These are phyloP conservation scores for Ceratobasidium papillatum DNA, from an alignment of 1,284 basidiomycete genomes.

Conservation along the genomic window DNA sequence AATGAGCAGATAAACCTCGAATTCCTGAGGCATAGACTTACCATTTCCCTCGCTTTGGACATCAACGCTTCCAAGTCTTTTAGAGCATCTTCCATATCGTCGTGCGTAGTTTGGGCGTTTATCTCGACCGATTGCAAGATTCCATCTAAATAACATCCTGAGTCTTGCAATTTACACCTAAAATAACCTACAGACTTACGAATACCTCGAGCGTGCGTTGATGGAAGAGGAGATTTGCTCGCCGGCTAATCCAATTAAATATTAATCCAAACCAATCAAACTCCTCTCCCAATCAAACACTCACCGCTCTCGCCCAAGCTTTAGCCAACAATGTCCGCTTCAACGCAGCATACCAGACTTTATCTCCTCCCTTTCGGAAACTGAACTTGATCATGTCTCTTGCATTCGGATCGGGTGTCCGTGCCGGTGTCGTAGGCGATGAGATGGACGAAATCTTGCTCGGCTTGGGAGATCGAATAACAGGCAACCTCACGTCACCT, in stretches of 20 bases:
- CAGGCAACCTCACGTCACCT: constrained; percentile 18
- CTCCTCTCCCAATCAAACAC: constrained; percentile 45
- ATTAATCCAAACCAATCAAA: constrained; percentile 5
- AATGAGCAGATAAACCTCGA: neutral
- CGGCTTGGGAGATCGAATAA: constrained; percentile 27
- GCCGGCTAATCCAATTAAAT: neutral
- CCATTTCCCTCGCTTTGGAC: constrained; percentile 94
- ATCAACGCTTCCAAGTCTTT: constrained; percentile 91
- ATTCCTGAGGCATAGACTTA: constrained; percentile 49
- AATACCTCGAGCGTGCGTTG: constrained; percentile 31
- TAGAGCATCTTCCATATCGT: constrained; percentile 80
- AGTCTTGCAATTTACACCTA: neutral
- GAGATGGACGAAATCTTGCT: constrained; percentile 48
- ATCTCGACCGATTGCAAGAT: constrained; percentile 78
- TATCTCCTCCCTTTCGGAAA: constrained; percentile 92
- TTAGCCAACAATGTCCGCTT: constrained; percentile 80
- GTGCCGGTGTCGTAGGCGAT: constrained; percentile 47
- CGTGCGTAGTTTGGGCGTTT: constrained; percentile 69
- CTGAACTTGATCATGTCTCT: constrained; percentile 72
- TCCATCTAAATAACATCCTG: constrained; percentile 66
- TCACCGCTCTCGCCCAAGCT: constrained; percentile 75
- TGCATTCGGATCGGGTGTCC: constrained; percentile 60
- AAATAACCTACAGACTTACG: constrained; percentile 10
- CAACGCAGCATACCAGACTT: constrained; percentile 80
- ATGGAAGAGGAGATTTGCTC: constrained; percentile 9